Evolutionary conservation across 2,329 filamentous ascomycete genomes (phyloP), one percentile per base, ranked within the genome.

Genomic region (Penicillium frequentans): DNA sequence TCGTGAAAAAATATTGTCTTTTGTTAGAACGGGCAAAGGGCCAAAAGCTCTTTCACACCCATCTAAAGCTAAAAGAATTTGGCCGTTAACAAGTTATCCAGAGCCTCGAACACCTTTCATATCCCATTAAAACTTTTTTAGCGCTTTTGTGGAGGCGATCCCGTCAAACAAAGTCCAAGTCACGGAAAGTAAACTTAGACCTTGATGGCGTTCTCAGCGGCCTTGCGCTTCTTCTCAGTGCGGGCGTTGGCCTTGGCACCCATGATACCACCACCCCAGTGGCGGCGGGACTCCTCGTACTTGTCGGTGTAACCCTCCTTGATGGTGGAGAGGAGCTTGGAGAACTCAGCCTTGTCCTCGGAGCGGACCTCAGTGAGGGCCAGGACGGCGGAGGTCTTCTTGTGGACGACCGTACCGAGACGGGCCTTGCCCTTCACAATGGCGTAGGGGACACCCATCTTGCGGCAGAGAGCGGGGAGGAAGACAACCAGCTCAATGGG

Each of bases 191-290:
- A 35, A 54, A 62, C 74, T 85, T 96, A 99, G 84, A 99, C 96
- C 90, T 98, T 98, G 87, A 97, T 92, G 78, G 95, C 93, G 75
- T 81, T 82, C 82, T 98, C 95, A 65, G 95, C 75, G 76, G 93
- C 92, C 90, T 97, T 97, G 82, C 89, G 86, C 85, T 91, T 91
- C 90, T 96, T 97, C 80, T 86, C 84, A 75, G 83, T 82, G 71
- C 83, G 81, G 65, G 85, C 87, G 68, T 86, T 87, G 76, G 95
- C 93, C 91, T 99, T 99, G 78, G 88, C 85, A 75, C 95, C 88
- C 93, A 99, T 97, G 84, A 99, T 97, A 81, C 96, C 96, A 86
- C 95, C 95, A 84, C 96, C 95, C 95, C 96, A 99, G 83, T 93
- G 90, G 79, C 90, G 88, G 81, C 91, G 90, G 73, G 86, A 81